Evolutionary conservation across 1,139 yeast genomes (phyloP).

Genomic region (Kluyveromyces marxianus): DNA sequence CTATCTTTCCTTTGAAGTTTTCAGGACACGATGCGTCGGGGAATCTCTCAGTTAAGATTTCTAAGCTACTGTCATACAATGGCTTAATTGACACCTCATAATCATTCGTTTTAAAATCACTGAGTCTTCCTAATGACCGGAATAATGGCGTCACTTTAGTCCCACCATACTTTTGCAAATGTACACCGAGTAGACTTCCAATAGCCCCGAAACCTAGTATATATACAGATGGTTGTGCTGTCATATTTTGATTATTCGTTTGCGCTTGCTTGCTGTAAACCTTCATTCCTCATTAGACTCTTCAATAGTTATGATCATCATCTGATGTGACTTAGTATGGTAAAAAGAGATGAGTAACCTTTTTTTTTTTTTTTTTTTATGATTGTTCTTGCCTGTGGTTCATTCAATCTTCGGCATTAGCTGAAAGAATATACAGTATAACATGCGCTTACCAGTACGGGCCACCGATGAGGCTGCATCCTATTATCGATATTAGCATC

Average conservation of each 20-base stretch:
- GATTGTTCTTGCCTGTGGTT: too few species aligned
- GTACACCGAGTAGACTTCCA: conserved; percentile 28
- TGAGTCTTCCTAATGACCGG: conserved; percentile 24
- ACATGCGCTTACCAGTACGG: too few species aligned
- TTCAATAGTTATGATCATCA: too few species aligned
- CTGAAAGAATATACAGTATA: too few species aligned
- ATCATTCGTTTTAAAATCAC: conserved; percentile 23
- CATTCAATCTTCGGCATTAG: too few species aligned
- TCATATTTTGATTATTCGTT: conserved; percentile 1
- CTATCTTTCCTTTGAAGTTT: conserved; percentile 31
- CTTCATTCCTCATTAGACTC: neutral
- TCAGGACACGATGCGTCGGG: conserved; percentile 27
- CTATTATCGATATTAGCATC: too few species aligned
- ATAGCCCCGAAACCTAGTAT: conserved; percentile 30
- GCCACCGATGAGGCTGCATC: too few species aligned
- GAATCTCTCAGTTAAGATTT: conserved; percentile 14
- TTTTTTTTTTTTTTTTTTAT: too few species aligned
- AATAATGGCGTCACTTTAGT: conserved; percentile 25
- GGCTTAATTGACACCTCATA: conserved; percentile 28
- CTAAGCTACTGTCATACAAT: conserved; percentile 17
- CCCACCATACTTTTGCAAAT: conserved; percentile 19
- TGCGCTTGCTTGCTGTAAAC: neutral
- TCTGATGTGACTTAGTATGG: too few species aligned
- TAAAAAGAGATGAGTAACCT: too few species aligned
- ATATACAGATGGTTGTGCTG: conserved; percentile 19